phyloP scores from a whole-genome alignment of 2,329 filamentous ascomycete species.

The Dactylellina leptospora region DNA sequence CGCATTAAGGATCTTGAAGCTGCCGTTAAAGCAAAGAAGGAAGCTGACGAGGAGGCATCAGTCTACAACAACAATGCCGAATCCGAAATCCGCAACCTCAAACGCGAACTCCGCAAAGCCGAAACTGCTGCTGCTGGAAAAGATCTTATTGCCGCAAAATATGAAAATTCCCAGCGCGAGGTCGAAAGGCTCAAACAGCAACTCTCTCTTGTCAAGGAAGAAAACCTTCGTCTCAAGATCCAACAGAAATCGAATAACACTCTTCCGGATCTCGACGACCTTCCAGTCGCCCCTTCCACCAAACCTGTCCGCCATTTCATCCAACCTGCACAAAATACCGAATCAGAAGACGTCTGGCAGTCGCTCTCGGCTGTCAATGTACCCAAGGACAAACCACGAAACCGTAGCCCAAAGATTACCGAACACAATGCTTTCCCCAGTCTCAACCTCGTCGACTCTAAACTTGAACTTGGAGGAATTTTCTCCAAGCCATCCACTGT shows the following conservation, averaged over 20 bases:
- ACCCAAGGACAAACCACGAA: slow-evolving; percentile 36
- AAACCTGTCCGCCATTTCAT: slow-evolving; percentile 10
- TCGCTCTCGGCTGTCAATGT: slow-evolving; percentile 26
- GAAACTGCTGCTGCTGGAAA: slow-evolving; percentile 46
- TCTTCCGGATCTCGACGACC: slow-evolving; percentile 24
- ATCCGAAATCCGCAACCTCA: slow-evolving; percentile 38
- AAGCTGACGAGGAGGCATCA: slow-evolving; percentile 29
- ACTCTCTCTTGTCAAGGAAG: slow-evolving; percentile 42
- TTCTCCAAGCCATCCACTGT: slow-evolving; percentile 20
- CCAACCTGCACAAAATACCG: background rate
- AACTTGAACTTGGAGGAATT: slow-evolving; percentile 34
- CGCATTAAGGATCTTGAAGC: slow-evolving; percentile 48
- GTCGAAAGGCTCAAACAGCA: slow-evolving; percentile 45
- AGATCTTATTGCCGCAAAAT: slow-evolving; percentile 26
- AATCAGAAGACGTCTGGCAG: slow-evolving; percentile 29
- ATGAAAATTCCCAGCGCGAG: slow-evolving; percentile 40
- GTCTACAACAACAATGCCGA: slow-evolving; percentile 30
- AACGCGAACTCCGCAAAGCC: slow-evolving; percentile 49
- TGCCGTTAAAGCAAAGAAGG: slow-evolving; percentile 36
- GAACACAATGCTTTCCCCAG: slow-evolving; percentile 44
- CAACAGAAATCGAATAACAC: slow-evolving; percentile 20
- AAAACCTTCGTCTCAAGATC: slow-evolving; percentile 39
- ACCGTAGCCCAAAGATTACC: slow-evolving; percentile 36
- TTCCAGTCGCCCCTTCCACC: background rate
- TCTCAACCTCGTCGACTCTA: slow-evolving; percentile 30